Evolutionary conservation across 441 rosid genomes (phyloP), one percentile per base, ranked within the genome.

Genomic region (Populus hybrid): DNA sequence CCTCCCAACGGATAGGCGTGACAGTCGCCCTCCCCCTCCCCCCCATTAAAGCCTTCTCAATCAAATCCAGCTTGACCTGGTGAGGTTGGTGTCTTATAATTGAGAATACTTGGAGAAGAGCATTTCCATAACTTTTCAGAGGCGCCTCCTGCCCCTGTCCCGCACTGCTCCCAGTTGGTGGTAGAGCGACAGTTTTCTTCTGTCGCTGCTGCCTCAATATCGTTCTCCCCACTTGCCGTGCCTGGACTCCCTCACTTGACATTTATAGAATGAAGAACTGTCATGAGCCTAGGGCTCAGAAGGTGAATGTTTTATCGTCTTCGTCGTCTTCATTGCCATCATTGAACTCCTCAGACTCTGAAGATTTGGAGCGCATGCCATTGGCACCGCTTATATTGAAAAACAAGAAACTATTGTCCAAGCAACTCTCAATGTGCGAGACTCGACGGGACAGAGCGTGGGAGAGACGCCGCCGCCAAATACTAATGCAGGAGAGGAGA

Each of bases 361-460:
- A 90, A 69, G 95, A 92, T 77, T 77, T 90, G 79, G 80, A 82
- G 69, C 85, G 64, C 38, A 91, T 89, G 92, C 85, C 89, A 6
- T 67, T 88, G 77, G 86, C 83, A 10, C 92, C 93, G 7, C 85
- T 83, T 0, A 79, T 28, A 75, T 14, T 73, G 82, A 88, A 85
- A 70, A 81, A 74, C 76, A 88, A 87, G 89, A 90, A 86, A 78
- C 80, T 84, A 67, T 78, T 95, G 80, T 90, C 93, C n/a, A 93
- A 93, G 84, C 99, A 95, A 82, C 86, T 93, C 70, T 95, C 99
- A 0, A 86, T 93, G 96, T 76, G 90, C 53, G 96, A 93, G 86
- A 93, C 92, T 0, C 77, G 83, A 0, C 86, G 93, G 5, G 98
- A 94, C 77, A 71, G 78, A 1, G 94, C 28, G 28, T 26, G 99